Evolutionary conservation across 148 eudicot genomes (phyloP).

Genomic region (Diospyros kaki): DNA sequence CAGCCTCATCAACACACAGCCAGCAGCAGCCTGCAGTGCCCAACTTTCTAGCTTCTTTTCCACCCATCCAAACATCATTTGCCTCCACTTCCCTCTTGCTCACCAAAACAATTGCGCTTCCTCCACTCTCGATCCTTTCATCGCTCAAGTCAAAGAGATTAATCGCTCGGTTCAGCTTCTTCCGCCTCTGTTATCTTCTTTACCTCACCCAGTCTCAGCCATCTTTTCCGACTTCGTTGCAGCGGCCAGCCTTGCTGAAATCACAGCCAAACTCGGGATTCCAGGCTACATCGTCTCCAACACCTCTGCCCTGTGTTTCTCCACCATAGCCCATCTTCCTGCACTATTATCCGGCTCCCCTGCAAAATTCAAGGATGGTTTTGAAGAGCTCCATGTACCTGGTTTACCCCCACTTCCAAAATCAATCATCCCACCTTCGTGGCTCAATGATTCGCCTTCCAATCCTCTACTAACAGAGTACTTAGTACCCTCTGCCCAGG

Average conservation of each 20-base stretch:
- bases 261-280: slow-evolving; percentile 9
- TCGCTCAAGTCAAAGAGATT: slow-evolving; percentile 26
- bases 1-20: slow-evolving; percentile 22
- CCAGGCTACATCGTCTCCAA: slow-evolving; percentile 25
- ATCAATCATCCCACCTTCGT: slow-evolving; percentile 26
- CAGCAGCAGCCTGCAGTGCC: slow-evolving; percentile 18
- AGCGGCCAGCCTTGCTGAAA: slow-evolving; percentile 20
- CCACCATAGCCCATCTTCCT: slow-evolving; percentile 22
- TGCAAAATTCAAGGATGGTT: slow-evolving; percentile 3
- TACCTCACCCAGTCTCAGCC: slow-evolving; percentile 20
- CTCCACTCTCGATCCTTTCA: slow-evolving; percentile 23
- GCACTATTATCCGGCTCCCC: background rate
- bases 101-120: background rate
- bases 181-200: slow-evolving; percentile 16
- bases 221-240: slow-evolving; percentile 30
- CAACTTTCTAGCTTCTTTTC: slow-evolving; percentile 28
- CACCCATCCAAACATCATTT: slow-evolving; percentile 17
- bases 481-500: slow-evolving; percentile 12
- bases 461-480: slow-evolving; percentile 15
- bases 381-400: slow-evolving; percentile 15
- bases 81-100: slow-evolving; percentile 6
- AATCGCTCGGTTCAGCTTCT: slow-evolving; percentile 30
- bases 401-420: slow-evolving; percentile 18
- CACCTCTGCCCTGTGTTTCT: slow-evolving; percentile 27
- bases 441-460: slow-evolving; percentile 16